Evolutionary conservation across 2,329 filamentous ascomycete species (phyloP).

Genomic region (Daldinia eschscholtzii): DNA sequence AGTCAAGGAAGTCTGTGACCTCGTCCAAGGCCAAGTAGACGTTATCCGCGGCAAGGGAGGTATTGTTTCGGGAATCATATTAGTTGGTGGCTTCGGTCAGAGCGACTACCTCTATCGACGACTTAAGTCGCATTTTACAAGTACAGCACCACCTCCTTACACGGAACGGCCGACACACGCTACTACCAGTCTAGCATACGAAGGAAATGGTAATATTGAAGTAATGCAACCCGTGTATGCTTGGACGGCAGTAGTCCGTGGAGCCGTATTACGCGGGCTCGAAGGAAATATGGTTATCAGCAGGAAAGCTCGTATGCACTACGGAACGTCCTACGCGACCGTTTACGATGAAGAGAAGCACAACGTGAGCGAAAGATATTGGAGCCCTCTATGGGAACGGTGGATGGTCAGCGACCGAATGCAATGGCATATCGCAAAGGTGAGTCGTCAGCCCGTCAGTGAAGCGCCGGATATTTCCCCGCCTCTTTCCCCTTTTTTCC

Average conservation of each 20-base stretch:
- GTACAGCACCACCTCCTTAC: constrained; percentile 70
- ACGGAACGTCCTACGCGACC: constrained; percentile 84
- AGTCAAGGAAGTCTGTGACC: constrained; percentile 75
- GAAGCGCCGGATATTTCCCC: background rate
- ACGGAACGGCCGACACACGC: constrained; percentile 78
- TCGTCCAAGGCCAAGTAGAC: constrained; percentile 76
- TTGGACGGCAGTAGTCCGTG: constrained; percentile 84
- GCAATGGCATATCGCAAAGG: constrained; percentile 88
- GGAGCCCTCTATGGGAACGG: constrained; percentile 82
- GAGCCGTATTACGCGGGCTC: constrained; percentile 79
- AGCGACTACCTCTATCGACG: constrained; percentile 80
- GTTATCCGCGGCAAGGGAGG: constrained; percentile 71
- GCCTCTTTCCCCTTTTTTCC: no score
- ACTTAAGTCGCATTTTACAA: constrained; percentile 76
- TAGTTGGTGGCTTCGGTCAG: constrained; percentile 86
- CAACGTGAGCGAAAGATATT: constrained; percentile 79
- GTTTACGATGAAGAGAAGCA: constrained; percentile 83
- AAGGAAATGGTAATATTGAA: constrained; percentile 72
- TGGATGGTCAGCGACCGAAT: constrained; percentile 88
- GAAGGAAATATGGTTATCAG: constrained; percentile 85
- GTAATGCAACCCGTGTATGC: constrained; percentile 86
- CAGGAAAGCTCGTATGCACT: constrained; percentile 79
- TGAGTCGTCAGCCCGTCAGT: constrained; percentile 52
- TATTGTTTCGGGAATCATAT: constrained; percentile 78
- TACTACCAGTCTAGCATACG: constrained; percentile 60